Base-by-base conservation (phyloP, 352 stramenopile species). In the Pythium rhizo-oryzae region DNA sequence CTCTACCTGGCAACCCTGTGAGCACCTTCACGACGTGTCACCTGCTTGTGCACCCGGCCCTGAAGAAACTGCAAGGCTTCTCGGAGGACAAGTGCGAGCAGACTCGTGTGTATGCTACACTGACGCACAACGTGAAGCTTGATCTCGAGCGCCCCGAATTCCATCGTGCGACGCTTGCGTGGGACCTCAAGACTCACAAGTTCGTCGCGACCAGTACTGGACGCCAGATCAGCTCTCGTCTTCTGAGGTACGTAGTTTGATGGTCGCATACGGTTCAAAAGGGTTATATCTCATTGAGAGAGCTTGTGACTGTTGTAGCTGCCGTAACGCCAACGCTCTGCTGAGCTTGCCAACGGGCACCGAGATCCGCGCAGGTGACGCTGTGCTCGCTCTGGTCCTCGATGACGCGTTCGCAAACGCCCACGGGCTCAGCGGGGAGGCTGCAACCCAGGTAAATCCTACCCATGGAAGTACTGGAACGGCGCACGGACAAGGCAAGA, bases 1-100 rank as follows among this genome's bases (percentile, higher is more conserved):
- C 87, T 9, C 76, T 99, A 44, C 97, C 97, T 12, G 97, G 97
- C 0, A 99, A 99, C 75, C 97, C 97, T 18, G 97, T 99, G 37
- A 98, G 89, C 68, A 90, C 89, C 28, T 91, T 97, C 55, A 98
- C 98, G 25, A 99, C 96, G 61, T 97, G 89, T 21, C 85, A 98
- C 49, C 77, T 99, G 50, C 83, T 99, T 15, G 93, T 99, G 21
- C 84, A 81, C 21, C 97, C 97, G 12, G 96, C 92, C 11, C 64
- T 99, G 8, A 87, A 95, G 68, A 75, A 94, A 23, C 77, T 99
- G 56, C 76, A 90, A 55, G 88, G 94, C 13, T 67, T 90, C 44
- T 61, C 81, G 9, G 47, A 83, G 6, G 54, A 59, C 24, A 75
- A 82, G 51, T 96, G 85, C 37, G 49, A 69, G 0, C 72, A 85